Conservation (phyloP, 495 filamentous ascomycete genomes). For the Penicillium macrosclerotiorum region DNA sequence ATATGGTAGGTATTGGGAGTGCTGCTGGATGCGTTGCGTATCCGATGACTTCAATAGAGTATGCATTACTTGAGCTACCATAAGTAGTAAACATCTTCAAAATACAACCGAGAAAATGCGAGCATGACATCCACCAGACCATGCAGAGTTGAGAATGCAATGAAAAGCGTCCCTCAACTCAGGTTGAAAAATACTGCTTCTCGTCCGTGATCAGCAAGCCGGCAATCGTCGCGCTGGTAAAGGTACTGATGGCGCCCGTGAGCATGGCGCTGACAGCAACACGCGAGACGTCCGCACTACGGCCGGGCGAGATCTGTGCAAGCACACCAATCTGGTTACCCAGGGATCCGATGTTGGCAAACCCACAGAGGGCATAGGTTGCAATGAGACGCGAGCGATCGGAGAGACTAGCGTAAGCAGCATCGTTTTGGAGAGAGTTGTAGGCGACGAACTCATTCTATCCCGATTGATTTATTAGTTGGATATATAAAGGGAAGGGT, state of each 20-base stretch:
- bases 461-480: background rate
- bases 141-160: too few relatives aligned
- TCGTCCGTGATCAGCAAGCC: conserved; percentile 68
- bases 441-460: conserved; percentile 68
- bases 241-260: conserved; percentile 72
- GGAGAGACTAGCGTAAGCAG: conserved; percentile 53
- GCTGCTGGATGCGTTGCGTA: too few relatives aligned
- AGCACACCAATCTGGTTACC: conserved; percentile 86
- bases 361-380: conserved; percentile 71
- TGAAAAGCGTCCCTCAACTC: background rate
- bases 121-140: too few relatives aligned
- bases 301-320: conserved; percentile 71
- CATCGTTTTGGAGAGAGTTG: conserved; percentile 45
- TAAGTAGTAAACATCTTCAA: too few relatives aligned
- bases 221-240: conserved; percentile 79
- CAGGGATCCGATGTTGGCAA: conserved; percentile 77
- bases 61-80: too few relatives aligned
- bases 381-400: conserved; percentile 70
- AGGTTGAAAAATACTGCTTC: conserved; percentile 24
- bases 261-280: conserved; percentile 77
- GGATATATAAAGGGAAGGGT: background rate
- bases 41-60: too few relatives aligned
- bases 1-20: too few relatives aligned
- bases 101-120: too few relatives aligned
- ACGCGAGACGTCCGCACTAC: conserved; percentile 70